phyloP scores from a whole-genome alignment of 371 early-diverging fungal genomes.

The Saksenaea oblongispora region DNA sequence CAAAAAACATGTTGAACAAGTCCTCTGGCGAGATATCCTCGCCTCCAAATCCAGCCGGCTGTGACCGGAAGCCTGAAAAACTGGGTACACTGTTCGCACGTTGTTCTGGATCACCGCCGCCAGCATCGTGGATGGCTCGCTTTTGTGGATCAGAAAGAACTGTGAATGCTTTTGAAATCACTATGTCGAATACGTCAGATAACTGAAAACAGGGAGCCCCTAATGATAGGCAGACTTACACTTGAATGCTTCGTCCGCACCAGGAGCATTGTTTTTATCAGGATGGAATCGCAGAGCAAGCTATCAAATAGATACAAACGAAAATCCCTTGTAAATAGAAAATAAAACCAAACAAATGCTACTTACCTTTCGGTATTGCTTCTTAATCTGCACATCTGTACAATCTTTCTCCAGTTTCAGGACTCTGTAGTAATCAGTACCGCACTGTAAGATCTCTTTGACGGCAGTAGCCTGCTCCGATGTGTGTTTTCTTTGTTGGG shows the following conservation, averaged over 20 bases:
- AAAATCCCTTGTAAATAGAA: background rate
- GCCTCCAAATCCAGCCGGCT: slow-evolving; percentile 38
- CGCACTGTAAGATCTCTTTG: slow-evolving; percentile 67
- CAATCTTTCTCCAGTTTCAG: slow-evolving; percentile 85
- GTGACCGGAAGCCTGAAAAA: slow-evolving; percentile 11
- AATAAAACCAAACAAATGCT: background rate
- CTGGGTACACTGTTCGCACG: slow-evolving; percentile 20
- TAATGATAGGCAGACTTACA: slow-evolving; percentile 43
- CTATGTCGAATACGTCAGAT: slow-evolving; percentile 23
- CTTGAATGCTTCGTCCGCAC: slow-evolving; percentile 97
- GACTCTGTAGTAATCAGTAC: slow-evolving; percentile 86
- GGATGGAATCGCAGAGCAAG: slow-evolving; percentile 97
- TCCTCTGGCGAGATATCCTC: slow-evolving; percentile 94
- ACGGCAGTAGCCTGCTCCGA: slow-evolving; percentile 82
- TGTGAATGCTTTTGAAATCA: slow-evolving; percentile 90
- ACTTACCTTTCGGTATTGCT: slow-evolving; percentile 92
- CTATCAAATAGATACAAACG: slow-evolving; percentile 34
- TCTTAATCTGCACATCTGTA: slow-evolving; percentile 89
- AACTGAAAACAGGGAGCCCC: background rate
- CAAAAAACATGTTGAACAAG: slow-evolving; percentile 95
- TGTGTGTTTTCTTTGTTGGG: slow-evolving; percentile 66
- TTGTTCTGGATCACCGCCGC: slow-evolving; percentile 73
- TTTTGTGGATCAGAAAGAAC: slow-evolving; percentile 88
- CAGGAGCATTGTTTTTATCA: slow-evolving; percentile 95
- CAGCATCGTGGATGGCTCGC: slow-evolving; percentile 83